Evolutionary conservation across 805 yeast genomes (phyloP).

Genomic region (Metschnikowia anglica): DNA sequence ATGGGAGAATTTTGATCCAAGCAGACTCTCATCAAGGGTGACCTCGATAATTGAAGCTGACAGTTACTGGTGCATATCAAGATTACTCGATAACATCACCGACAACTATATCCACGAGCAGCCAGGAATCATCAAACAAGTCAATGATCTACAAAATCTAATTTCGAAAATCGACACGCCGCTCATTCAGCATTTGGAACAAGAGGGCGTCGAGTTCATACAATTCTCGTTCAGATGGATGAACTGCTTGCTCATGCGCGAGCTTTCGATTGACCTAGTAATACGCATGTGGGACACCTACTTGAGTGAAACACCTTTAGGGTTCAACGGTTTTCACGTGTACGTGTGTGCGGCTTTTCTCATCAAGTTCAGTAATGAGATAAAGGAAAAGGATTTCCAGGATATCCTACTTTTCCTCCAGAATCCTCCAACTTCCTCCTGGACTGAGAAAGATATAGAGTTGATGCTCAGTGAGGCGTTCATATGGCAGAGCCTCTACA

Average conservation of each 20-base stretch:
- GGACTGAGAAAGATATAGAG: slow-evolving; percentile 91
- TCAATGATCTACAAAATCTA: slow-evolving; percentile 71
- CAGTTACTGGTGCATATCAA: slow-evolving; percentile 93
- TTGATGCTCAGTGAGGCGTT: slow-evolving; percentile 91
- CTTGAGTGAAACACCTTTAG: slow-evolving; percentile 67
- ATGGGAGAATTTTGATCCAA: slow-evolving; percentile 64
- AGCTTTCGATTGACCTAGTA: slow-evolving; percentile 70
- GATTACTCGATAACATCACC: slow-evolving; percentile 88
- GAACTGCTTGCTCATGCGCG: slow-evolving; percentile 97
- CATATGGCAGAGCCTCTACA: slow-evolving; percentile 92
- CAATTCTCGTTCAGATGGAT: slow-evolving; percentile 98
- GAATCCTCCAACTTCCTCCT: slow-evolving; percentile 78
- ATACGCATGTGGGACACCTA: slow-evolving; percentile 99
- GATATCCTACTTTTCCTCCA: slow-evolving; percentile 90
- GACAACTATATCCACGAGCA: slow-evolving; percentile 98
- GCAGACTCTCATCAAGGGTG: slow-evolving; percentile 55
- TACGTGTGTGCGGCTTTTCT: slow-evolving; percentile 97
- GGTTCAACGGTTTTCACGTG: slow-evolving; percentile 89
- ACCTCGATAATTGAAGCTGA: slow-evolving; percentile 84
- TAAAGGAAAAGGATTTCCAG: slow-evolving; percentile 88
- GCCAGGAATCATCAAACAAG: slow-evolving; percentile 94
- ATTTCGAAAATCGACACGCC: slow-evolving; percentile 77
- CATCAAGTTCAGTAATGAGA: slow-evolving; percentile 77
- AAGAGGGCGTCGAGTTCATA: slow-evolving; percentile 87
- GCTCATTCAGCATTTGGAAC: slow-evolving; percentile 69